Conservation (phyloP, 164 flowering plant genomes). For the Umbellularia californica region DNA sequence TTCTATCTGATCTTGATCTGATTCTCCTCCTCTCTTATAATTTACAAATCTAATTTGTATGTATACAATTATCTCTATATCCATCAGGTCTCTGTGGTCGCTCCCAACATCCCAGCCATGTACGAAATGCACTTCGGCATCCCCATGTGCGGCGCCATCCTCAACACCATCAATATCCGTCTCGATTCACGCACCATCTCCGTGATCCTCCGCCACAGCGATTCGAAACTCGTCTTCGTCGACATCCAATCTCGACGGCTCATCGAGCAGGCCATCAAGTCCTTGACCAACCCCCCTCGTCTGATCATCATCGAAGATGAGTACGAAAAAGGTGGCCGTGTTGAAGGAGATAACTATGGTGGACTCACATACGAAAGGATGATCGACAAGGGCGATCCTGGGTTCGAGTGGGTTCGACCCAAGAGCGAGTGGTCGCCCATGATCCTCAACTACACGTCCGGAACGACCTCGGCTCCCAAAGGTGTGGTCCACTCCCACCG, state of each 20-base stretch:
- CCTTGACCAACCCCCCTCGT: slow-evolving; percentile 12
- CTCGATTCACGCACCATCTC: slow-evolving; percentile 36
- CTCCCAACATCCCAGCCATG: slow-evolving; percentile 42
- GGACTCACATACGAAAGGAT: slow-evolving; percentile 28
- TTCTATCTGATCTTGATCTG: background rate
- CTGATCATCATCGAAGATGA: slow-evolving; percentile 29
- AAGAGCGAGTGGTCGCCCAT: slow-evolving; percentile 43
- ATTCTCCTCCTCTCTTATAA: too few species aligned
- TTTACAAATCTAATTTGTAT: too few species aligned
- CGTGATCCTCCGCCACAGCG: slow-evolving; percentile 28
- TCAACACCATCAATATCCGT: slow-evolving; percentile 31
- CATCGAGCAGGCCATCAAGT: slow-evolving; percentile 28
- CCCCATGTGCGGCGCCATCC: slow-evolving; percentile 37
- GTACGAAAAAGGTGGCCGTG: background rate
- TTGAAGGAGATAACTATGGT: too few species aligned
- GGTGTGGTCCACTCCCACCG: slow-evolving; percentile 58
- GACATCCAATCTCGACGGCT: slow-evolving; percentile 15
- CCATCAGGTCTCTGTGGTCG: slow-evolving; percentile 22
- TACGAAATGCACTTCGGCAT: slow-evolving; percentile 40
- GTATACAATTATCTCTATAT: too few species aligned
- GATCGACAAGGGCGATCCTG: slow-evolving; percentile 31
- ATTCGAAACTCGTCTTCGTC: slow-evolving; percentile 27
- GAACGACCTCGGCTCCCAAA: slow-evolving; percentile 53
- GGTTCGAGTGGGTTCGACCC: slow-evolving; percentile 37
- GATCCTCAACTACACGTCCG: slow-evolving; percentile 50